Percentiles rank a stretch among this genome's conserved stretches.
Evolutionary conservation across 306 rosid species (phyloP).

Genomic region (Lablab purpureus): DNA sequence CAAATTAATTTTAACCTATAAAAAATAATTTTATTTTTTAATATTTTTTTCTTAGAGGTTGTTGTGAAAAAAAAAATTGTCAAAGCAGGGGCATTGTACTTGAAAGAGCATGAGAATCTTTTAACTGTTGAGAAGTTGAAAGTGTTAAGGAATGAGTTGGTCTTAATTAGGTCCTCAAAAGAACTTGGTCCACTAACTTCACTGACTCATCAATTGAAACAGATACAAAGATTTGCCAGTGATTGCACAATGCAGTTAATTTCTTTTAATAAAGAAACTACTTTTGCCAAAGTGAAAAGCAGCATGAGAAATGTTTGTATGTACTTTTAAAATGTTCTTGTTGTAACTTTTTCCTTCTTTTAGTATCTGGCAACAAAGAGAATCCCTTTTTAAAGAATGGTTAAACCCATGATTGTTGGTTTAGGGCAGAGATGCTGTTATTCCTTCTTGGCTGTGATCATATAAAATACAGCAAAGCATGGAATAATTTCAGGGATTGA

Average conservation of each 20-base stretch:
- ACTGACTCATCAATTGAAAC: neutral
- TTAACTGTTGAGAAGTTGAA: neutral
- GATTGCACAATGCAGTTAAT: neutral
- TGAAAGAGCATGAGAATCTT: neutral
- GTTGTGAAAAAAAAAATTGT: no score
- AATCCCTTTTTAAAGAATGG: constrained; percentile 41
- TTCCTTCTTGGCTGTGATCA: constrained; percentile 3
- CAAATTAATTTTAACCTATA: no score
- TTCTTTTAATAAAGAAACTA: constrained; percentile 20
- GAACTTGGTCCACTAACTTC: constrained; percentile 19
- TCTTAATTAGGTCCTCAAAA: neutral
- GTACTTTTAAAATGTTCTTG: constrained; percentile 5
- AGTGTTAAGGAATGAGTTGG: neutral
- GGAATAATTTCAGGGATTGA: constrained; percentile 36
- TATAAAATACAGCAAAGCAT: constrained; percentile 20
- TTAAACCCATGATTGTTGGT: constrained; percentile 14
- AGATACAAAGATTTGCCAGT: neutral
- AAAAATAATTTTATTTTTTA: no score
- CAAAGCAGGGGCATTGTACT: no score
- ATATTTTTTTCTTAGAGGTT: no score
- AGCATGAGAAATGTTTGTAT: constrained; percentile 30
- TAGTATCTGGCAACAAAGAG: constrained; percentile 31
- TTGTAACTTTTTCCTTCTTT: neutral
- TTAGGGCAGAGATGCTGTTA: neutral
- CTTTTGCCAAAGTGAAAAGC: constrained; percentile 44